Evolutionary conservation across 2,329 filamentous ascomycete species (phyloP).

Genomic region (Hawksworthiomyces lignivorus): DNA sequence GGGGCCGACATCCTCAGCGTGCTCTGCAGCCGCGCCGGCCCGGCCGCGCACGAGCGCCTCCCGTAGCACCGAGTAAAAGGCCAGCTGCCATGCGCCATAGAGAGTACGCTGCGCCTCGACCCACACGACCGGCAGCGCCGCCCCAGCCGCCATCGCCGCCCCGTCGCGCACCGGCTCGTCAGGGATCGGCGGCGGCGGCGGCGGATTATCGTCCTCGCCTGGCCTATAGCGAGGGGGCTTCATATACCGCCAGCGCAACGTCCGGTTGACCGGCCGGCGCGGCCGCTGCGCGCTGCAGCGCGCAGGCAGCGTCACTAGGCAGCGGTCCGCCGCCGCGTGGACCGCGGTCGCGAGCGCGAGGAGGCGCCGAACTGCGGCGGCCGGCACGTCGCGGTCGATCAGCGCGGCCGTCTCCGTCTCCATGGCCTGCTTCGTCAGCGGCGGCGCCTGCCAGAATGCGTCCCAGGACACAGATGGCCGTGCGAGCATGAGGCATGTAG

Average conservation of each 20-base stretch:
- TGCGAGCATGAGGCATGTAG: not conserved
- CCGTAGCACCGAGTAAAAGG: not conserved
- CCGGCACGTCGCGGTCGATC: not conserved
- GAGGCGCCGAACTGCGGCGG: not conserved
- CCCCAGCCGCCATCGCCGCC: not conserved
- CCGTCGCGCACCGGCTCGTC: not conserved
- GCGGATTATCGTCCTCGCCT: no score
- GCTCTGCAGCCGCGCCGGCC: no score
- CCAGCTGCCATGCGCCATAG: not conserved
- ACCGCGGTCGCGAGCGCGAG: not conserved
- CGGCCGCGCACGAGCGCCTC: no score
- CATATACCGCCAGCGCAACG: not conserved
- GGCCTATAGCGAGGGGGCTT: no score
- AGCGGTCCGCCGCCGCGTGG: not conserved
- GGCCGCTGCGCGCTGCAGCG: not conserved
- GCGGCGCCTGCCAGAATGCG: not conserved
- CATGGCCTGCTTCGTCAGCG: not conserved
- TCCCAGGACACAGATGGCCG: not conserved
- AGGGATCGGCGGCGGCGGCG: not conserved
- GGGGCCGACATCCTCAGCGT: no score
- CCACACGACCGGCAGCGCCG: not conserved
- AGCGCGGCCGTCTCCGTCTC: no score
- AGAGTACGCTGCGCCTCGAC: not conserved
- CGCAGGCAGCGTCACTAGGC: not conserved
- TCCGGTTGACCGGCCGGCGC: not conserved